phyloP scores from a whole-genome alignment of 805 yeast species.

The Lipomyces yamadae region DNA sequence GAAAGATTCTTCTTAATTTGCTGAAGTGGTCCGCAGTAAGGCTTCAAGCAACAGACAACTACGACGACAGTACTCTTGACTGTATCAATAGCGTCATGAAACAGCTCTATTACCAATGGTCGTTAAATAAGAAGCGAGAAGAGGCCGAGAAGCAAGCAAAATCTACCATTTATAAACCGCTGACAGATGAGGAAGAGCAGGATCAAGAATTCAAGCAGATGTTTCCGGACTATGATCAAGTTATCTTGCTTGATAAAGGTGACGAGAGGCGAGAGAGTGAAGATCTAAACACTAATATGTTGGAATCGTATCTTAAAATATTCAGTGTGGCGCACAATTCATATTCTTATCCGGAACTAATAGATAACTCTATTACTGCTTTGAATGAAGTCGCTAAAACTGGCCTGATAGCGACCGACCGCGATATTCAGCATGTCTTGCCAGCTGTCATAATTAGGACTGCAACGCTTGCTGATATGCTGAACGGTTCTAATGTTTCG shows the following conservation, averaged over 20 bases:
- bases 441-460: conserved; percentile 17
- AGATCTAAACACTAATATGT: not conserved
- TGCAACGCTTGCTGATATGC: conserved; percentile 5
- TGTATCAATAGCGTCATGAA: conserved; percentile 50
- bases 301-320: not conserved
- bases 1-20: not conserved
- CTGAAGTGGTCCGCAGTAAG: conserved; percentile 24
- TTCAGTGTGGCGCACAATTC: not conserved
- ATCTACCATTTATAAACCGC: conserved; percentile 66
- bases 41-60: conserved; percentile 14
- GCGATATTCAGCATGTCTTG: conserved; percentile 5
- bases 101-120: conserved; percentile 78
- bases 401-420: conserved; percentile 37
- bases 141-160: conserved; percentile 67
- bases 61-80: conserved; percentile 2
- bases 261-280: conserved; percentile 40
- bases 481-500: not conserved
- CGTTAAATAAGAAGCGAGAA: conserved; percentile 66
- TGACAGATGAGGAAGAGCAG: conserved; percentile 65
- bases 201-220: conserved; percentile 79
- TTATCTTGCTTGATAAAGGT: conserved; percentile 47
- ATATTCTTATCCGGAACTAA: not conserved
- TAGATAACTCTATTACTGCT: not conserved
- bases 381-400: not conserved
- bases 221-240: conserved; percentile 87